Conservation (phyloP, 2,329 filamentous ascomycete species). For the Diplodia mutila region DNA sequence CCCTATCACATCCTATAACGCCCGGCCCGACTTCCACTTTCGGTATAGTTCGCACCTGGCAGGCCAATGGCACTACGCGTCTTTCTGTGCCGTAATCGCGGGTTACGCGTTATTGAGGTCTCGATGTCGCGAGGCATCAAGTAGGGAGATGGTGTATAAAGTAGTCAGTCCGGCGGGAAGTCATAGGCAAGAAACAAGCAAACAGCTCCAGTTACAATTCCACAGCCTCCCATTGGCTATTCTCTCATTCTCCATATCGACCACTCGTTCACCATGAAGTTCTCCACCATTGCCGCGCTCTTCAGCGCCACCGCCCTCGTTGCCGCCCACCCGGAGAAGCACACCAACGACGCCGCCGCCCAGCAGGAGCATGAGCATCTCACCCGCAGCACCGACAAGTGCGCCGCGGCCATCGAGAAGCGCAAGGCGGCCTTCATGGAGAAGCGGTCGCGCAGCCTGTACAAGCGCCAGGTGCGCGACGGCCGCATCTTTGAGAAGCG, state of each 20-base stretch:
- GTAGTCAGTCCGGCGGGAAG: not conserved
- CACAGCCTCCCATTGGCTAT: not conserved
- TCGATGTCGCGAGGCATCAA: too few relatives aligned
- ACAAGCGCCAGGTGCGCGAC: constrained; percentile 10
- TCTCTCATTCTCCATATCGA: not conserved
- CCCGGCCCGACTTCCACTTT: not conserved
- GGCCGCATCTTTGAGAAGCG: constrained; percentile 12
- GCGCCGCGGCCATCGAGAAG: not conserved
- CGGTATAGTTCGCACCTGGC: not conserved
- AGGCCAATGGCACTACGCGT: constrained; percentile 9
- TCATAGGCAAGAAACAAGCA: not conserved
- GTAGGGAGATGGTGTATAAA: not conserved
- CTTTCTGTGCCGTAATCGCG: not conserved
- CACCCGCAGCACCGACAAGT: constrained; percentile 6
- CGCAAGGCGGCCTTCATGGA: constrained; percentile 8
- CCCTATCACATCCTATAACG: not conserved
- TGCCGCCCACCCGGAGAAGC: constrained; percentile 17
- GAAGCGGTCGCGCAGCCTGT: constrained; percentile 2
- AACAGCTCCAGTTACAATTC: not conserved
- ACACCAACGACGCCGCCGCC: not conserved
- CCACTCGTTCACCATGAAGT: constrained; percentile 1
- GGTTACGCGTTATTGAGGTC: not conserved
- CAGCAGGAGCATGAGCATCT: not conserved
- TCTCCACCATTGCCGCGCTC: not conserved
- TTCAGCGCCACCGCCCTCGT: constrained; percentile 10